Percentiles rank a stretch among this genome's conserved stretches.
Evolutionary conservation across 2,329 filamentous ascomycete genomes (phyloP).

Genomic region (Alternaria angustiovoidea): DNA sequence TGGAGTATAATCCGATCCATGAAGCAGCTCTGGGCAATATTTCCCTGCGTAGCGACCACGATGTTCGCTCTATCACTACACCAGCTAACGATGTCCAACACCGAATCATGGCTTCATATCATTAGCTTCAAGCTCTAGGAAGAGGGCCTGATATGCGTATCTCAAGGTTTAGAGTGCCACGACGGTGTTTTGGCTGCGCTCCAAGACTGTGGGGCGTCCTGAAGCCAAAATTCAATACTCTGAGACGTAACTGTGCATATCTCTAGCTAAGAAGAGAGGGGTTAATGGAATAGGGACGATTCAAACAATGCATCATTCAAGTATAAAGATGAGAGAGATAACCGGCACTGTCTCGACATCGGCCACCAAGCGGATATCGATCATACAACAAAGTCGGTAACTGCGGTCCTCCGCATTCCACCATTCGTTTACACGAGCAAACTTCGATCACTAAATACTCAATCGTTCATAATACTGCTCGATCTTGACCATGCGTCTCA

Average conservation of each 20-base stretch:
- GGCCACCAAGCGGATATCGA: conserved; percentile 6
- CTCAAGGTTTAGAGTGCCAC: background rate
- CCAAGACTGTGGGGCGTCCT: background rate
- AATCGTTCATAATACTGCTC: background rate
- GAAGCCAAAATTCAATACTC: background rate
- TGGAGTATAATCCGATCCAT: background rate
- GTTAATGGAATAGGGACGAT: no score
- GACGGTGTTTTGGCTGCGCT: background rate
- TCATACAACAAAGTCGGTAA: conserved; percentile 5
- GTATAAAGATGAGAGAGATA: conserved; percentile 13
- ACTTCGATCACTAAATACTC: conserved; percentile 7
- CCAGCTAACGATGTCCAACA: background rate
- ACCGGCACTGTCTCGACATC: conserved; percentile 3
- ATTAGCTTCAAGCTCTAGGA: background rate
- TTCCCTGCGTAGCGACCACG: background rate
- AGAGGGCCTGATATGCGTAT: background rate
- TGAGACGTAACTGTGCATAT: background rate
- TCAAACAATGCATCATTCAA: background rate
- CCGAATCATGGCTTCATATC: conserved; percentile 1
- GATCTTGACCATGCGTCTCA: conserved; percentile 19
- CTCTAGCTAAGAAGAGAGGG: background rate
- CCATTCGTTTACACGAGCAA: conserved; percentile 7
- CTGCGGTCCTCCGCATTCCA: conserved; percentile 4
- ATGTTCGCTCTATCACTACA: background rate
- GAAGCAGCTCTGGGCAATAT: conserved; percentile 3